Evolutionary conservation across 169 alveolate species (phyloP).

Genomic region (Plasmodium billcollinsi): DNA sequence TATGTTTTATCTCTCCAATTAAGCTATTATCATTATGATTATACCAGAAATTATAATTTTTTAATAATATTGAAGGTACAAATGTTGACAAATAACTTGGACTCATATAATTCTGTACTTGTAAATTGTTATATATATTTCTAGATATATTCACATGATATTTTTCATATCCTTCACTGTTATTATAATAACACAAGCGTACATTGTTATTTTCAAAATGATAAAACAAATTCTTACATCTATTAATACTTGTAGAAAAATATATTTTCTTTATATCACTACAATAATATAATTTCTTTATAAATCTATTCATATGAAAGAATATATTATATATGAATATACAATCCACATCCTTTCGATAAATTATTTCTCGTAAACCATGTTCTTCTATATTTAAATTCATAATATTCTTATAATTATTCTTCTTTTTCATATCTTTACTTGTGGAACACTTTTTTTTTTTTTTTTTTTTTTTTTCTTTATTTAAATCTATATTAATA

Average conservation of each 20-base stretch:
- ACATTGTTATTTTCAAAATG: slow-evolving; percentile 77
- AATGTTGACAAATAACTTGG: slow-evolving; percentile 60
- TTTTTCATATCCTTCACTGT: slow-evolving; percentile 36
- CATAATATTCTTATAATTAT: slow-evolving; percentile 4
- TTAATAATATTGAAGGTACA: slow-evolving; percentile 41
- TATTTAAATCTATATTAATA: slow-evolving; percentile 3
- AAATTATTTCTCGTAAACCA: slow-evolving; percentile 75
- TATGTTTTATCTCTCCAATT: slow-evolving; percentile 65
- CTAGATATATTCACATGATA: slow-evolving; percentile 51
- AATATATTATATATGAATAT: slow-evolving; percentile 60
- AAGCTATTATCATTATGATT: slow-evolving; percentile 31
- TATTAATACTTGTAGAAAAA: slow-evolving; percentile 64
- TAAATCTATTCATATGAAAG: slow-evolving; percentile 50
- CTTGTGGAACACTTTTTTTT: neutral
- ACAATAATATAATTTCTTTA: slow-evolving; percentile 67
- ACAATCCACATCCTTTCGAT: slow-evolving; percentile 68
- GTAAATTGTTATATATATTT: slow-evolving; percentile 72
- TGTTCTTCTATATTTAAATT: slow-evolving; percentile 15
- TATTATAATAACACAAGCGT: slow-evolving; percentile 69
- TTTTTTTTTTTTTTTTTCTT: slow-evolving; percentile 6
- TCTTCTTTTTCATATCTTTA: neutral
- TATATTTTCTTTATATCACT: slow-evolving; percentile 75
- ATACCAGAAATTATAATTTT: slow-evolving; percentile 65
- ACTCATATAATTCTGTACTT: slow-evolving; percentile 51
- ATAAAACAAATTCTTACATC: slow-evolving; percentile 68